Evolutionary conservation across 2,329 filamentous ascomycete genomes (phyloP), one percentile per base, ranked within the genome.

Genomic region (Cladophialophora bantiana): DNA sequence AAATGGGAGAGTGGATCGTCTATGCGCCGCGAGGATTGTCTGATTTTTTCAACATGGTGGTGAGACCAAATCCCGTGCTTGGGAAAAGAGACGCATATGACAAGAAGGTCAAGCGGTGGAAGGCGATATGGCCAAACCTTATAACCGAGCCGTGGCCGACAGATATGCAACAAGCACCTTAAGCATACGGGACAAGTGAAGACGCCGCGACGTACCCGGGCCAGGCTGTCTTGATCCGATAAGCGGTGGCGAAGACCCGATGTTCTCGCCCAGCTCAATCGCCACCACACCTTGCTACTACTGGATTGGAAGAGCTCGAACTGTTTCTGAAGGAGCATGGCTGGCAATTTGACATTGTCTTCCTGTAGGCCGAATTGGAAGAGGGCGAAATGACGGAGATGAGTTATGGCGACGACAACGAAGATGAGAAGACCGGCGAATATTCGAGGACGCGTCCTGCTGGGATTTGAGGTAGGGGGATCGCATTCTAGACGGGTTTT

Each of bases 21-120:
- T 50, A 50, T 12, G 45, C 45, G 9, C 45, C 45, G 20, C 45
- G 45, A 26, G 45, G 45, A 9, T 26, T 50, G 18, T 50, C 45
- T 26, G 45, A 50, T 18, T 50, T 50, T 50, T 50, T 50, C 45
- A 50, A 50, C 18, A 26, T 50, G 45, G 45, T 50, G 45, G 45
- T 50, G 18, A 50, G 45, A 20, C 45, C 45, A 12, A 50, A 50
- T n/a, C 45, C 18, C 1, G 45, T 50, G 10, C 10, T 50, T 18
- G 45, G 45, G 18, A 50, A 20, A 26, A 50, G 45, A 50, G 45
- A 50, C 4, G 45, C 45, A 12, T 50, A 50, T 50, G 45, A 50
- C 2, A 50, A 50, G 45, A 50, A 50, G 45, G 45, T 50, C 18
- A 50, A 50, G 7, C 45, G 45, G 18, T 50, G 45, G 45, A 26